Percentiles rank a stretch among this genome's conserved stretches.
Evolutionary conservation across 306 rosid species (phyloP).

Genomic region (Casuarina equisetifolia): DNA sequence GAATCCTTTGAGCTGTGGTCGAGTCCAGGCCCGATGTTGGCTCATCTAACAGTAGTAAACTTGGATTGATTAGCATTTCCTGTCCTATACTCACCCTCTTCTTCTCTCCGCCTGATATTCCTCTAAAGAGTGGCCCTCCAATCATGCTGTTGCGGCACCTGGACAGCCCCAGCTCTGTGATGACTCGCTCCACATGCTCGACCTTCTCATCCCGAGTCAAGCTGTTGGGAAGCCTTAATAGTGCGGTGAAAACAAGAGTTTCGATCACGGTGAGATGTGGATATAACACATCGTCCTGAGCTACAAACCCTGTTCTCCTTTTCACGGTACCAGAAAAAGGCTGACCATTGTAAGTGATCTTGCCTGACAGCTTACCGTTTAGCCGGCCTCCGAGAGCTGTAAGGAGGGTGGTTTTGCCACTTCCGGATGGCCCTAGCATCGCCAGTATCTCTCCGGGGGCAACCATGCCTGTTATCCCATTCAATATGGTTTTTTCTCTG

Average conservation of each 20-base stretch:
- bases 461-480: constrained; percentile 77
- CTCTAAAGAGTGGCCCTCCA: constrained; percentile 93
- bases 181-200: constrained; percentile 75
- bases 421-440: constrained; percentile 96
- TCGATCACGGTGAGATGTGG: constrained; percentile 88
- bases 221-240: constrained; percentile 75
- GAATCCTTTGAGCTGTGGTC: constrained; percentile 78
- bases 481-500: constrained; percentile 69
- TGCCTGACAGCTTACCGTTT: constrained; percentile 66
- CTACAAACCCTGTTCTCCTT: constrained; percentile 87
- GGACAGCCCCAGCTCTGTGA: constrained; percentile 66
- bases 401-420: constrained; percentile 94
- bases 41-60: constrained; percentile 80
- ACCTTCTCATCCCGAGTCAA: constrained; percentile 62
- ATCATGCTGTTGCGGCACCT: constrained; percentile 88
- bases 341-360: constrained; percentile 71
- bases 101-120: constrained; percentile 96
- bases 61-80: constrained; percentile 93
- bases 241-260: constrained; percentile 90
- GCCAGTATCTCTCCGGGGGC: constrained; percentile 96
- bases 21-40: constrained; percentile 98
- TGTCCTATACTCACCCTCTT: constrained; percentile 96
- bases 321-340: constrained; percentile 81
- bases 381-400: constrained; percentile 96
- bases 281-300: constrained; percentile 89